Evolutionary conservation across 148 eudicot genomes (phyloP).

Genomic region (Linanthus parryae): DNA sequence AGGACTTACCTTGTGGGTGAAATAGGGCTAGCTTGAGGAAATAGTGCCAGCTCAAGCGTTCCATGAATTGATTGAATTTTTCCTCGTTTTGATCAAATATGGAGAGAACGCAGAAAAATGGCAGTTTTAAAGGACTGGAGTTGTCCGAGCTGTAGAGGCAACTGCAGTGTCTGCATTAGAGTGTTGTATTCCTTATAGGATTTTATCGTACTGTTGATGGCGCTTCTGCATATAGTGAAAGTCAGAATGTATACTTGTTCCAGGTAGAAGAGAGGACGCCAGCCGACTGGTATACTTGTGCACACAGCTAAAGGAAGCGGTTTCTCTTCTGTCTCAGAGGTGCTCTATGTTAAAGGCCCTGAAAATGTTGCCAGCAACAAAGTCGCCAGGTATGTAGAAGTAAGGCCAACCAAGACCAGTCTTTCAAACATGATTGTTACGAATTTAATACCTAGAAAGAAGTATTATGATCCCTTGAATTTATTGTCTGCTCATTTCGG

Average conservation of each 20-base stretch:
- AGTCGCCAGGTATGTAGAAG: neutral
- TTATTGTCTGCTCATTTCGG: neutral
- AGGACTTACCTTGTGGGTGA: too few relatives aligned
- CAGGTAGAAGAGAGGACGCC: slow-evolving; percentile 78
- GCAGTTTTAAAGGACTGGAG: slow-evolving; percentile 47
- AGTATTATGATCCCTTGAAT: neutral
- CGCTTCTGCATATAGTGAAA: neutral
- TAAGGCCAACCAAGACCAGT: neutral
- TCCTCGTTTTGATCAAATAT: too few relatives aligned
- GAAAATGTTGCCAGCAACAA: slow-evolving; percentile 11
- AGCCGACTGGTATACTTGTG: slow-evolving; percentile 73
- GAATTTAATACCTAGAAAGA: neutral
- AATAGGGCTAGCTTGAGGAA: too few relatives aligned
- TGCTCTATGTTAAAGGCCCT: slow-evolving; percentile 51
- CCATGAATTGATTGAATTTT: too few relatives aligned
- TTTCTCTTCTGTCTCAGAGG: slow-evolving; percentile 73
- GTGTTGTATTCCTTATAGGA: neutral
- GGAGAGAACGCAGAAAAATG: slow-evolving; percentile 78
- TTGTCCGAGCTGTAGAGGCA: slow-evolving; percentile 87
- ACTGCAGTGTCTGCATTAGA: slow-evolving; percentile 91
- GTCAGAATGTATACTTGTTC: neutral
- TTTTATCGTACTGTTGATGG: slow-evolving; percentile 6
- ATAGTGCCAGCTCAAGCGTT: too few relatives aligned
- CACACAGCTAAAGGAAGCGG: slow-evolving; percentile 80
- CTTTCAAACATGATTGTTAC: slow-evolving; percentile 5